These are phyloP conservation scores for Metrosideros polymorpha DNA, from an alignment of 441 rosid species.

Conservation along the genomic window DNA sequence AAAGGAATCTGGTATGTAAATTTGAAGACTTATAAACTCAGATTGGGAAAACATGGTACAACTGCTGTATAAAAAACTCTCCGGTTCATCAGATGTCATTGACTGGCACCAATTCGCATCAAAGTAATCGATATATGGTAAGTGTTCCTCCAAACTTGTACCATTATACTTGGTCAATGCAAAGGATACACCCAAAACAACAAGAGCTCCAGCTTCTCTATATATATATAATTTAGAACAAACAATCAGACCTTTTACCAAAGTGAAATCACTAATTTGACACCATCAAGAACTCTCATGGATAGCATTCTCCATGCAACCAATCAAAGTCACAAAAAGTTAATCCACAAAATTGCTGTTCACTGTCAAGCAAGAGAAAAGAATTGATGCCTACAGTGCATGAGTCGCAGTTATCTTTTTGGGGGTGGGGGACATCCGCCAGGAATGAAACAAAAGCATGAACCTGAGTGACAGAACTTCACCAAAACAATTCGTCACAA, in stretches of 20 bases:
- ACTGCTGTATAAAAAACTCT: neutral
- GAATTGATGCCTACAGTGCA: neutral
- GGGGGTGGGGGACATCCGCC: neutral
- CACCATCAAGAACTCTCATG: neutral
- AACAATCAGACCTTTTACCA: neutral
- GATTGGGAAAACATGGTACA: neutral
- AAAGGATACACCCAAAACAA: neutral
- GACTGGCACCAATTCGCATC: neutral
- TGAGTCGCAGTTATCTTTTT: neutral
- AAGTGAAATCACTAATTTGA: neutral
- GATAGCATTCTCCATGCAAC: neutral
- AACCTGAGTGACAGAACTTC: neutral
- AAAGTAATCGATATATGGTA: neutral
- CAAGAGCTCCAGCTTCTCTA: too few relatives aligned
- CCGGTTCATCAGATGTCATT: neutral
- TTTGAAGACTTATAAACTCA: neutral
- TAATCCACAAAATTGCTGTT: neutral
- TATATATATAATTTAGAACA: neutral
- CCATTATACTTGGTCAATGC: neutral
- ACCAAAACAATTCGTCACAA: neutral
- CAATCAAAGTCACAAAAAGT: neutral
- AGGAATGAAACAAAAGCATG: neutral
- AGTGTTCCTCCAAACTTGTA: neutral
- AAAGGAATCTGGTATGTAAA: neutral
- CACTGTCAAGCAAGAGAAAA: neutral